These are phyloP conservation scores for Fusarium sp. DNA, from an alignment of 2,329 filamentous ascomycete genomes.

Conservation along the genomic window DNA sequence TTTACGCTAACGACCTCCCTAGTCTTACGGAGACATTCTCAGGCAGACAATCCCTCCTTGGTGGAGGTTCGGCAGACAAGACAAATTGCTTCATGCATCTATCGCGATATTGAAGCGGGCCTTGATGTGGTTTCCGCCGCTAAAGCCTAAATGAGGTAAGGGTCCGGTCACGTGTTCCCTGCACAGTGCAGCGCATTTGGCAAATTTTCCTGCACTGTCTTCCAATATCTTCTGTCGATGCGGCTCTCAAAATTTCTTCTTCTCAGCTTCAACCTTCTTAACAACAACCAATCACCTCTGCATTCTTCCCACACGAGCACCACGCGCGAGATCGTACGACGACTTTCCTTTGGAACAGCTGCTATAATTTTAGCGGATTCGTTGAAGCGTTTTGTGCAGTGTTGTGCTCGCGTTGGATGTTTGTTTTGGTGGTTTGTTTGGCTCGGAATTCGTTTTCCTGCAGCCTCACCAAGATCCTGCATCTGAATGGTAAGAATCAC, in stretches of 20 bases:
- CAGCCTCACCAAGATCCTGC: conserved; percentile 3
- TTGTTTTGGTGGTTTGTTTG: conserved; percentile 19
- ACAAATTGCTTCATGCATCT: conserved; percentile 48
- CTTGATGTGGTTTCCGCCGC: conserved; percentile 35
- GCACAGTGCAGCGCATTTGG: conserved; percentile 48
- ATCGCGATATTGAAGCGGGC: conserved; percentile 40
- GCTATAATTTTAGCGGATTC: conserved; percentile 37
- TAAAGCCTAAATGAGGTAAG: conserved; percentile 29
- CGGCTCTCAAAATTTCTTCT: conserved; percentile 36
- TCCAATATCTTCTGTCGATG: conserved; percentile 51
- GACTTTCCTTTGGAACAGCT: conserved; percentile 23
- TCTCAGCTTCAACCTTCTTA: conserved; percentile 32
- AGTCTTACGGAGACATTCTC: conserved; percentile 7
- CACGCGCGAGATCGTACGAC: conserved; percentile 19
- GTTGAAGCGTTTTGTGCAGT: conserved; percentile 5
- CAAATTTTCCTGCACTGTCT: conserved; percentile 53
- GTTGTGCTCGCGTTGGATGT: conserved; percentile 9
- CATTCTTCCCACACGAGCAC: conserved; percentile 20
- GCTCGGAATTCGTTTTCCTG: conserved; percentile 17
- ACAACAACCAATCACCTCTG: conserved; percentile 28
- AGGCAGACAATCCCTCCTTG: conserved; percentile 11
- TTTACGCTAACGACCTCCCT: conserved; percentile 14
- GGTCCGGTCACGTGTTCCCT: conserved; percentile 37
- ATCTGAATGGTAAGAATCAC: conserved; percentile 45
- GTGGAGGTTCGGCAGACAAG: conserved; percentile 16